phyloP scores from a whole-genome alignment of 1,139 yeast species.

The Sugiyamaella paludigena region DNA sequence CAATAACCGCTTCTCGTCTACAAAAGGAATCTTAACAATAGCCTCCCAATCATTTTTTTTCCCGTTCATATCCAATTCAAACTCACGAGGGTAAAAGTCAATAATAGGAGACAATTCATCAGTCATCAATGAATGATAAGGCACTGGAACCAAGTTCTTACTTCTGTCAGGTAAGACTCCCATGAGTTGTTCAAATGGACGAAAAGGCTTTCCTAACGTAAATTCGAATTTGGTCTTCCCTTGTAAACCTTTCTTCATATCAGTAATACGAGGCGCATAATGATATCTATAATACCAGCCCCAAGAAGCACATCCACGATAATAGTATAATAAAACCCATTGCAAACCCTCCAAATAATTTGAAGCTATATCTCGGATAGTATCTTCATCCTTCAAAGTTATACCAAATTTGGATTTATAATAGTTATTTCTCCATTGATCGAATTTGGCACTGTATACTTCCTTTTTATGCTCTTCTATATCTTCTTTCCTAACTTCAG shows the following conservation, averaged over 20 bases:
- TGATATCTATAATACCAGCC: conserved; percentile 88
- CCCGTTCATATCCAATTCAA: conserved; percentile 88
- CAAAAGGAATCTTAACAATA: conserved; percentile 91
- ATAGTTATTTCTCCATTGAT: conserved; percentile 78
- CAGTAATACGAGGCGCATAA: conserved; percentile 91
- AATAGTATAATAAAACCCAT: conserved; percentile 91
- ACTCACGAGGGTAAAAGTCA: conserved; percentile 88
- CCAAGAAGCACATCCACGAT: conserved; percentile 91
- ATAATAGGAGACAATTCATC: conserved; percentile 83
- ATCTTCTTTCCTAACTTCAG: conserved; percentile 62
- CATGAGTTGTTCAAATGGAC: conserved; percentile 96
- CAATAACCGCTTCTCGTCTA: conserved; percentile 73
- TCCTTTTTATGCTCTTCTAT: conserved; percentile 62
- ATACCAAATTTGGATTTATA: conserved; percentile 76
- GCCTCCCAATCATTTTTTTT: conserved; percentile 98
- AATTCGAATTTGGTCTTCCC: conserved; percentile 52
- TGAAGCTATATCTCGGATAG: conserved; percentile 60
- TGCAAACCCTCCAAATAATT: conserved; percentile 92
- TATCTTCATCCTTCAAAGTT: conserved; percentile 50
- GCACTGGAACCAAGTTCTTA: conserved; percentile 69
- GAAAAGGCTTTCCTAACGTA: conserved; percentile 73
- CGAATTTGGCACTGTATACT: conserved; percentile 69
- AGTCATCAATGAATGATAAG: conserved; percentile 81
- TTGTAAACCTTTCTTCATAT: conserved; percentile 66
- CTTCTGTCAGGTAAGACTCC: conserved; percentile 97